A percentile compares a stretch with the other conserved stretches of the same genome.
These are phyloP conservation scores for Calendula officinalis DNA, from an alignment of 129 eudicot species.

Conservation along the genomic window DNA sequence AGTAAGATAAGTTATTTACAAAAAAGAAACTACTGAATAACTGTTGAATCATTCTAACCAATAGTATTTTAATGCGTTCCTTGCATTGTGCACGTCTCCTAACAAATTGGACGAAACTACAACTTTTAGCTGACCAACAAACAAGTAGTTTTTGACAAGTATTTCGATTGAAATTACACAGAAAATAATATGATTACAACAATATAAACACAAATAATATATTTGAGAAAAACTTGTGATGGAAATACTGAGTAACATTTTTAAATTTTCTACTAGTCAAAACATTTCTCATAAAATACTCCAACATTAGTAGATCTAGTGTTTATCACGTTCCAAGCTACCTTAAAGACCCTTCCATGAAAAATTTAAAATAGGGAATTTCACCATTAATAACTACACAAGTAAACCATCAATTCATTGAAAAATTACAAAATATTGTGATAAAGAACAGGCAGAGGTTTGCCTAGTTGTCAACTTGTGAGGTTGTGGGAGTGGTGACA, in stretches of 20 bases:
- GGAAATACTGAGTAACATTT: not conserved
- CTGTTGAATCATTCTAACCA: not conserved
- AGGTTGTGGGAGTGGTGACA: not conserved
- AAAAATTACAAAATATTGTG: not conserved
- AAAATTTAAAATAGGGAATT: not conserved
- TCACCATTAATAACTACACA: not conserved
- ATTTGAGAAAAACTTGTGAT: too few relatives aligned
- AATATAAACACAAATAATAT: too few relatives aligned
- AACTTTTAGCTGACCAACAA: too few relatives aligned
- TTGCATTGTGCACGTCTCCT: too few relatives aligned
- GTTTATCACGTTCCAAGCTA: not conserved
- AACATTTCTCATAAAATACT: not conserved
- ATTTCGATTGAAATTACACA: too few relatives aligned
- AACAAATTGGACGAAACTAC: too few relatives aligned
- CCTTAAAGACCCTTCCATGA: not conserved
- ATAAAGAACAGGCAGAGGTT: slow-evolving; percentile 1
- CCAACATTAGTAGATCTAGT: not conserved
- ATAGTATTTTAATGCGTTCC: not conserved
- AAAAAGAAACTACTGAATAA: not conserved
- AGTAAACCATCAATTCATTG: slow-evolving; percentile 3
- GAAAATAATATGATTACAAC: too few relatives aligned
- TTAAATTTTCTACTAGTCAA: not conserved
- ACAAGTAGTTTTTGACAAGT: too few relatives aligned
- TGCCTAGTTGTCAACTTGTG: slow-evolving; percentile 12
- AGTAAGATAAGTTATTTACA: too few relatives aligned